A percentile compares a stretch with the other conserved stretches of the same genome.
phyloP scores from a whole-genome alignment of 768 basidiomycete species.

The Mycena galopus region DNA sequence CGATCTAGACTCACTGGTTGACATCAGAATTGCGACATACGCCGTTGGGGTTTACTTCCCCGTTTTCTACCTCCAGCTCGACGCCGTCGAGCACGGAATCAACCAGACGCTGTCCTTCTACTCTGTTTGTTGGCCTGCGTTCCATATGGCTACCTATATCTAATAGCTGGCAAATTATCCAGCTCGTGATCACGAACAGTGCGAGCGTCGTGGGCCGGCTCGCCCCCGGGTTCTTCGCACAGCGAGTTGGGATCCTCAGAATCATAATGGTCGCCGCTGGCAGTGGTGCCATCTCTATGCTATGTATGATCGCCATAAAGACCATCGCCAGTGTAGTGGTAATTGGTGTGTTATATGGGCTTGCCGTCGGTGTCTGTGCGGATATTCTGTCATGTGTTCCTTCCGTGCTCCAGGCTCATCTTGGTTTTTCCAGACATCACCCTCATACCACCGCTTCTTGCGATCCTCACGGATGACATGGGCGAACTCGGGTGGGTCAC shows the following conservation, averaged over 20 bases:
- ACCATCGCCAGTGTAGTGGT: conserved; percentile 40
- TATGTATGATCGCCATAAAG: conserved; percentile 50
- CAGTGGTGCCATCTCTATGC: conserved; percentile 42
- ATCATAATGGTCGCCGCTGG: conserved; percentile 42
- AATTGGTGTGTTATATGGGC: conserved; percentile 49
- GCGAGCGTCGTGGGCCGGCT: conserved; percentile 54
- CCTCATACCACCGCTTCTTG: conserved; percentile 47
- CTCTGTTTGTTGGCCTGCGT: conserved; percentile 42
- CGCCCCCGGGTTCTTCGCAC: conserved; percentile 50
- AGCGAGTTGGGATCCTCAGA: conserved; percentile 44
- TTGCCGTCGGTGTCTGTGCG: conserved; percentile 51
- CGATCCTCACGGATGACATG: conserved; percentile 46
- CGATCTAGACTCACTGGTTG: neutral
- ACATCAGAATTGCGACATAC: conserved; percentile 33
- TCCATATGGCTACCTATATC: neutral
- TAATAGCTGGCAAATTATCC: neutral
- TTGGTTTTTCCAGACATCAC: conserved; percentile 43
- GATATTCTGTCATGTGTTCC: neutral
- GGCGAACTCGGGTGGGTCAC: conserved; percentile 52
- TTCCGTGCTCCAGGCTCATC: conserved; percentile 6
- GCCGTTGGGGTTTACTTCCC: conserved; percentile 44
- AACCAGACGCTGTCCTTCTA: conserved; percentile 51
- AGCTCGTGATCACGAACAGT: conserved; percentile 57
- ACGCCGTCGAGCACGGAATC: conserved; percentile 46
- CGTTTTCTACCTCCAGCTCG: conserved; percentile 55